Evolutionary conservation across 192 early-diverging fungal species (phyloP).

Genomic region (Rhizophagus sp.): DNA sequence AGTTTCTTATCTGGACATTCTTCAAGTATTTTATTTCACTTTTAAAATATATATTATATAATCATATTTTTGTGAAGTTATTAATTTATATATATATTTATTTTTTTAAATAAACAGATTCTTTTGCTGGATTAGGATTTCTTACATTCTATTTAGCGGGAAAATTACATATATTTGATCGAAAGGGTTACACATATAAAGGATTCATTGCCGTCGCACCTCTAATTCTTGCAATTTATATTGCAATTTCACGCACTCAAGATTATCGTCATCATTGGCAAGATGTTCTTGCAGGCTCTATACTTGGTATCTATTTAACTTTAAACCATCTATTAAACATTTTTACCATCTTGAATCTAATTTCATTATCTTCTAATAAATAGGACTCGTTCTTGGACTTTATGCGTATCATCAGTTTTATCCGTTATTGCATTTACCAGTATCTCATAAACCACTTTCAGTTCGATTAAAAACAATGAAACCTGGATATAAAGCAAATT

Average conservation of each 20-base stretch:
- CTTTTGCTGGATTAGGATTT: slow-evolving; percentile 74
- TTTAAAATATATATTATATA: slow-evolving; percentile 16
- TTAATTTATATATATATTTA: neutral
- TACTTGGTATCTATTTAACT: slow-evolving; percentile 43
- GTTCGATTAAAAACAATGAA: neutral
- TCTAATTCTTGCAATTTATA: slow-evolving; percentile 53
- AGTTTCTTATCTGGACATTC: slow-evolving; percentile 91
- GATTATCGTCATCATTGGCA: slow-evolving; percentile 85
- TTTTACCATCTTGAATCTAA: too few relatives aligned
- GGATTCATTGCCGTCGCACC: slow-evolving; percentile 63
- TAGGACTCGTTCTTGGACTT: neutral
- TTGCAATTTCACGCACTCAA: slow-evolving; percentile 64
- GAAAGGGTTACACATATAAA: slow-evolving; percentile 68
- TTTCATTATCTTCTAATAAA: neutral
- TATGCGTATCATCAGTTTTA: slow-evolving; percentile 10
- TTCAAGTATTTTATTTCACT: slow-evolving; percentile 46
- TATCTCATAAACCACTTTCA: neutral
- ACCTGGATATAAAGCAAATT: neutral
- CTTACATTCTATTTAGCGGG: slow-evolving; percentile 71
- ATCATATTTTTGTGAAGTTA: neutral
- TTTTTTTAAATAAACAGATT: slow-evolving; percentile 34
- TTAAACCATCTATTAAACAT: too few relatives aligned
- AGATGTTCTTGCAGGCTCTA: slow-evolving; percentile 66
- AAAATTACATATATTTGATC: slow-evolving; percentile 72
- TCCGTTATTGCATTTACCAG: neutral